A percentile compares a stretch with the other conserved stretches of the same genome.
Evolutionary conservation across 1,284 basidiomycete species (phyloP).

Genomic region (Microbotryomycetes sp.): DNA sequence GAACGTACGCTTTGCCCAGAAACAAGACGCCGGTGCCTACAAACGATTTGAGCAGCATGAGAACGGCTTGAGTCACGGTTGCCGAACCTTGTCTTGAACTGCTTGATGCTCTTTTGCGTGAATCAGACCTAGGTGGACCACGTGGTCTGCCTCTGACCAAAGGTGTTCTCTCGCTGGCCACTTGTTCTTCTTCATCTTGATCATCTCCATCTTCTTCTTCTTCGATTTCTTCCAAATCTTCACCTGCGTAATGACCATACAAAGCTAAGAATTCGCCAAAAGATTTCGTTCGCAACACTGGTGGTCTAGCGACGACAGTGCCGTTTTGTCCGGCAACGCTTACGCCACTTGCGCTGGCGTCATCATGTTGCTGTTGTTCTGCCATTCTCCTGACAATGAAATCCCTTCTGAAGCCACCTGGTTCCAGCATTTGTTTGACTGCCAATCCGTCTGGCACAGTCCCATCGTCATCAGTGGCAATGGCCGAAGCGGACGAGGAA

Average conservation of each 20-base stretch:
- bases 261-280: constrained; percentile 89
- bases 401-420: constrained; percentile 85
- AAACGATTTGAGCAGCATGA: constrained; percentile 93
- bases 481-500: background rate
- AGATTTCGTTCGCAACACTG: constrained; percentile 8
- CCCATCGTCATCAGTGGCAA: background rate
- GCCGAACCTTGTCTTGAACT: constrained; percentile 62
- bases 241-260: constrained; percentile 84
- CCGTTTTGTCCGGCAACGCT: constrained; percentile 34
- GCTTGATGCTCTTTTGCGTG: background rate
- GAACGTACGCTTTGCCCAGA: constrained; percentile 77
- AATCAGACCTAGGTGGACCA: background rate
- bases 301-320: constrained; percentile 1
- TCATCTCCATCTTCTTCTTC: constrained; percentile 65
- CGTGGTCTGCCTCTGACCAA: constrained; percentile 7
- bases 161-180: constrained; percentile 18
- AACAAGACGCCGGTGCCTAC: constrained; percentile 95
- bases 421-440: constrained; percentile 69
- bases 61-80: constrained; percentile 74
- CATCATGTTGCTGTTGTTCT: constrained; percentile 58
- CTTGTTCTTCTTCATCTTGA: constrained; percentile 51
- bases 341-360: constrained; percentile 57
- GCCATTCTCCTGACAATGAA: constrained; percentile 55
- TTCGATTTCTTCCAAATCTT: constrained; percentile 76
- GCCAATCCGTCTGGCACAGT: constrained; percentile 3